phyloP scores from a whole-genome alignment of 1,139 yeast species.

The Zygoascus hellenicus region DNA sequence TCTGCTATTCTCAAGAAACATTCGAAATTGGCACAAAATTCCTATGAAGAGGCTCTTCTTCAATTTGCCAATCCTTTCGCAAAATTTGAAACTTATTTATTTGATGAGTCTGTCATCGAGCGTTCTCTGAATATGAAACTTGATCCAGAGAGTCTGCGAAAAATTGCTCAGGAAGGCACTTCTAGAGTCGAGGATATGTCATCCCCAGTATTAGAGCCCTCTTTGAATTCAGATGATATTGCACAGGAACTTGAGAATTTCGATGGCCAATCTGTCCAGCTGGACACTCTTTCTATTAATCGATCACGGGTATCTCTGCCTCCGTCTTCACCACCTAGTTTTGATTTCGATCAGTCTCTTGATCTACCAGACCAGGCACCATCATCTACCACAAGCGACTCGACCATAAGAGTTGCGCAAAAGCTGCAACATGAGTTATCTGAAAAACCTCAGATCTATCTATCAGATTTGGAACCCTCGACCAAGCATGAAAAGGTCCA shows the following conservation, averaged over 20 bases:
- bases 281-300: too few species aligned
- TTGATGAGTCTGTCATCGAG: slow-evolving; percentile 7
- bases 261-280: too few species aligned
- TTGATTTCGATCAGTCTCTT: neutral
- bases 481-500: slow-evolving; percentile 33
- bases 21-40: neutral
- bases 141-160: slow-evolving; percentile 1
- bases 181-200: neutral
- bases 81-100: slow-evolving; percentile 4
- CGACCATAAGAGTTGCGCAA: slow-evolving; percentile 2
- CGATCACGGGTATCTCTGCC: too few species aligned
- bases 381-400: neutral
- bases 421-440: neutral
- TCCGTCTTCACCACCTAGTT: neutral
- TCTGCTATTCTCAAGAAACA: slow-evolving; percentile 9
- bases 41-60: slow-evolving; percentile 1
- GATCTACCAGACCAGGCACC: neutral
- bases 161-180: neutral
- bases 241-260: too few species aligned
- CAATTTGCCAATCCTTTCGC: slow-evolving; percentile 6
- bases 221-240: too few species aligned
- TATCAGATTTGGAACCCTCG: neutral
- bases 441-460: neutral
- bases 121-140: slow-evolving; percentile 4
- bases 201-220: neutral